These are phyloP conservation scores for Cephalotrichum gorgonifer DNA, from an alignment of 2,329 filamentous ascomycete species.

Conservation along the genomic window DNA sequence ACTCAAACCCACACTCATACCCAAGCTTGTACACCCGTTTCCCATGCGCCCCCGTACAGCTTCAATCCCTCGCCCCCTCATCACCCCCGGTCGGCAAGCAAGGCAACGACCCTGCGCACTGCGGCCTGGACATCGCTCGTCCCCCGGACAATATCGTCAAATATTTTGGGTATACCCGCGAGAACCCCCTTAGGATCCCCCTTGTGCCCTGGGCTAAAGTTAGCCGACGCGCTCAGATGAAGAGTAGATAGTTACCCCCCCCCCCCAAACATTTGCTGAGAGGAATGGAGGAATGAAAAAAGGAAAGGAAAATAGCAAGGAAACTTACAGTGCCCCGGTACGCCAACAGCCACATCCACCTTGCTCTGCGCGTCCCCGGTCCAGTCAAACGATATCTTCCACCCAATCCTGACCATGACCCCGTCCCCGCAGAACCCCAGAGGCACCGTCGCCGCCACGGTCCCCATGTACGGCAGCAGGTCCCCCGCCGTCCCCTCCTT, in stretches of 20 bases:
- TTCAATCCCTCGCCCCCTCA: not conserved
- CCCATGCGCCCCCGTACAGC: not conserved
- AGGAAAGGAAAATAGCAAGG: not conserved
- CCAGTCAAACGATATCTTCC: constrained; percentile 61
- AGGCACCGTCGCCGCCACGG: constrained; percentile 34
- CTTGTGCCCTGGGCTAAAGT: constrained; percentile 42
- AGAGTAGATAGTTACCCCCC: too few species aligned
- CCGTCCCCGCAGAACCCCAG: constrained; percentile 15
- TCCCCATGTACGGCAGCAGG: constrained; percentile 42
- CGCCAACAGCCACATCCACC: constrained; percentile 41
- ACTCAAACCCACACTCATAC: not conserved
- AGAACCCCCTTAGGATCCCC: constrained; percentile 46
- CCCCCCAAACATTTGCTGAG: too few species aligned
- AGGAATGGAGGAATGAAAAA: not conserved
- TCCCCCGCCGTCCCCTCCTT: constrained; percentile 27
- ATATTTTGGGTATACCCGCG: constrained; percentile 47
- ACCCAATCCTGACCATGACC: constrained; percentile 40
- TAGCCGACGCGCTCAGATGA: not conserved
- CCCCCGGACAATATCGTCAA: constrained; percentile 45
- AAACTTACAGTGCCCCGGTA: constrained; percentile 54
- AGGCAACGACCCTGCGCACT: constrained; percentile 2
- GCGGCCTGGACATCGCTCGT: constrained; percentile 2
- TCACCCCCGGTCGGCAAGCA: constrained; percentile 22
- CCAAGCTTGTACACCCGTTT: not conserved
- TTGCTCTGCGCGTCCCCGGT: constrained; percentile 57